These are phyloP conservation scores for Neurospora sp. DNA, from an alignment of 495 filamentous ascomycete genomes.

Conservation along the genomic window DNA sequence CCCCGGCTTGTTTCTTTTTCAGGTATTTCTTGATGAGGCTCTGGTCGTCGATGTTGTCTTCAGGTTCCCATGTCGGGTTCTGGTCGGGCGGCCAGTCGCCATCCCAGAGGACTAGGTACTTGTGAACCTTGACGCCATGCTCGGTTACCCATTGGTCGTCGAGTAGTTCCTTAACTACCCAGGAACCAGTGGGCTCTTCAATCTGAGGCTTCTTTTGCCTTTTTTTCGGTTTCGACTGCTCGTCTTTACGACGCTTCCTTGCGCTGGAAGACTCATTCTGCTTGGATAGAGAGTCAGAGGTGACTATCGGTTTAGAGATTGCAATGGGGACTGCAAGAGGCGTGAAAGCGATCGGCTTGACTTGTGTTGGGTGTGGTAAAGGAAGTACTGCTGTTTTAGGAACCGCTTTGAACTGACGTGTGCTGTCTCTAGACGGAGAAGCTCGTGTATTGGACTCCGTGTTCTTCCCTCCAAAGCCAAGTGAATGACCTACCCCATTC, in stretches of 20 bases:
- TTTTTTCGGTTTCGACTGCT: slow-evolving; percentile 1
- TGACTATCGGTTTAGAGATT: not conserved
- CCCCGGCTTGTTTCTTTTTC: slow-evolving; percentile 15
- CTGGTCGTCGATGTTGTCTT: slow-evolving; percentile 25
- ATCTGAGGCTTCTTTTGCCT: slow-evolving; percentile 3
- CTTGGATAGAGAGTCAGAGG: not conserved
- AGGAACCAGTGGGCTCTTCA: slow-evolving; percentile 10
- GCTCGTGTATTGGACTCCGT: not conserved
- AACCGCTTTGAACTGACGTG: not conserved
- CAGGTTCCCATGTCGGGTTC: slow-evolving; percentile 40
- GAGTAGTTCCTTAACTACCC: slow-evolving; percentile 29
- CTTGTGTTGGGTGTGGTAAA: not conserved
- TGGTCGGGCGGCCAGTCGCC: slow-evolving; percentile 37
- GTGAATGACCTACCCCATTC: not conserved
- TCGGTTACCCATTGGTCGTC: slow-evolving; percentile 18
- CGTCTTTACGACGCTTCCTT: not conserved
- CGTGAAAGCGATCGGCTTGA: not conserved
- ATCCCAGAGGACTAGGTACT: slow-evolving; percentile 37
- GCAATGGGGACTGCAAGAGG: not conserved
- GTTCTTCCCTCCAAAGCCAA: not conserved
- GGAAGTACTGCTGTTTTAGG: not conserved
- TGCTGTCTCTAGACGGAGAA: not conserved
- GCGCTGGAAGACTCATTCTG: not conserved
- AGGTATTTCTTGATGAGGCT: slow-evolving; percentile 22
- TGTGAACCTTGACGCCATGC: slow-evolving; percentile 15